phyloP scores from a whole-genome alignment of 2,329 filamentous ascomycete species.

The Corniculantispora saksenae region DNA sequence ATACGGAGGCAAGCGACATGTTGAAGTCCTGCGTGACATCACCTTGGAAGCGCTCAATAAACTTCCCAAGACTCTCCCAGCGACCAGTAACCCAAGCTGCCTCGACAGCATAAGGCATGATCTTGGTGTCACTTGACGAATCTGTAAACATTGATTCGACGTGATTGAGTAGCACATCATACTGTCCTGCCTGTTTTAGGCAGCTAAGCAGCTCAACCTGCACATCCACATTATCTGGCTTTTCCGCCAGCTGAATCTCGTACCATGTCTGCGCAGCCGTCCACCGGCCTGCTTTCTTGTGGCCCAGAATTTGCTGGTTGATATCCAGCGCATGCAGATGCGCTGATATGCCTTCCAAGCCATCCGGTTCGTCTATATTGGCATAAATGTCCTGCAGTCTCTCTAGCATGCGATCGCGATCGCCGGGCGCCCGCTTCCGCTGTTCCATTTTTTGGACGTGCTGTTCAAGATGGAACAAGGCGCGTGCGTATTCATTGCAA shows the following conservation, averaged over 20 bases:
- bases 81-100: slow-evolving; percentile 87
- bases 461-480: slow-evolving; percentile 92
- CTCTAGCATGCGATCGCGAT: slow-evolving; percentile 68
- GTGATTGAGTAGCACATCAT: slow-evolving; percentile 85
- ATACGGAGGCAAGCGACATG: slow-evolving; percentile 66
- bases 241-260: slow-evolving; percentile 80
- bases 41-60: slow-evolving; percentile 58
- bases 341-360: slow-evolving; percentile 89
- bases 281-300: slow-evolving; percentile 92
- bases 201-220: slow-evolving; percentile 85
- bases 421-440: slow-evolving; percentile 47
- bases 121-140: slow-evolving; percentile 54
- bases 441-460: slow-evolving; percentile 64
- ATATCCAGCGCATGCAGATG: slow-evolving; percentile 85
- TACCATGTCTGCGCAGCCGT: slow-evolving; percentile 97
- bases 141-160: slow-evolving; percentile 72
- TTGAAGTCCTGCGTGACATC: slow-evolving; percentile 68
- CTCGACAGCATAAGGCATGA: slow-evolving; percentile 84
- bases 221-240: slow-evolving; percentile 73
- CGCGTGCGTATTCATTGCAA: slow-evolving; percentile 88
- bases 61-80: slow-evolving; percentile 73
- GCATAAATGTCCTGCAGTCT: slow-evolving; percentile 91
- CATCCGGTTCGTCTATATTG: slow-evolving; percentile 96
- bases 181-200: slow-evolving; percentile 91
- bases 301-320: slow-evolving; percentile 88